phyloP scores from a whole-genome alignment of 2,329 filamentous ascomycete species.

The Aspergillus piperis region DNA sequence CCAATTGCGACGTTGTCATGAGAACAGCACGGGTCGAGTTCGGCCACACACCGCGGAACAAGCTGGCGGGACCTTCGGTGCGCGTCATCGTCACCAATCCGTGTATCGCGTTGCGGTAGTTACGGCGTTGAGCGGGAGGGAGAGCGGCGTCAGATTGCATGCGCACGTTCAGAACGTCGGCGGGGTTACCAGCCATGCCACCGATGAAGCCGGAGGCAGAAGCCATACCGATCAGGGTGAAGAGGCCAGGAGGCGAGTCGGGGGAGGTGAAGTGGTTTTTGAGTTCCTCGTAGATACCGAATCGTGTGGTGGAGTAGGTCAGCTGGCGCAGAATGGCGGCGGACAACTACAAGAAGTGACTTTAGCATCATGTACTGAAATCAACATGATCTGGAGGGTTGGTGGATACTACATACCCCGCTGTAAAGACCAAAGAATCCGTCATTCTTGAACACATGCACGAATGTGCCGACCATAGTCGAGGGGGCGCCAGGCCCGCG shows the following conservation, averaged over 20 bases:
- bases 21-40: conserved; percentile 64
- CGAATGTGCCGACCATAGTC: conserved; percentile 82
- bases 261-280: conserved; percentile 68
- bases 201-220: conserved; percentile 82
- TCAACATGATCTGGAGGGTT: too few species aligned
- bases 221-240: conserved; percentile 79
- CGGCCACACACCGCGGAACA: conserved; percentile 75
- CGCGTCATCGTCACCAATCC: conserved; percentile 84
- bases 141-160: conserved; percentile 94
- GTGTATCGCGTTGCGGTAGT: conserved; percentile 87
- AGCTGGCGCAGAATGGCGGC: conserved; percentile 90
- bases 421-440: conserved; percentile 82
- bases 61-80: conserved; percentile 72
- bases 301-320: conserved; percentile 94
- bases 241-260: conserved; percentile 63
- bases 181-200: conserved; percentile 87
- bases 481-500: conserved; percentile 73
- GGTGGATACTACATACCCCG: conserved; percentile 57
- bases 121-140: conserved; percentile 70
- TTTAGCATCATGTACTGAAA: too few species aligned
- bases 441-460: conserved; percentile 74
- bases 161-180: conserved; percentile 94
- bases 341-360: conserved; percentile 60
- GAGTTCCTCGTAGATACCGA: conserved; percentile 93
- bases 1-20: conserved; percentile 66